Evolutionary conservation across 2,329 filamentous ascomycete species (phyloP).

Genomic region (Fusarium setosum): DNA sequence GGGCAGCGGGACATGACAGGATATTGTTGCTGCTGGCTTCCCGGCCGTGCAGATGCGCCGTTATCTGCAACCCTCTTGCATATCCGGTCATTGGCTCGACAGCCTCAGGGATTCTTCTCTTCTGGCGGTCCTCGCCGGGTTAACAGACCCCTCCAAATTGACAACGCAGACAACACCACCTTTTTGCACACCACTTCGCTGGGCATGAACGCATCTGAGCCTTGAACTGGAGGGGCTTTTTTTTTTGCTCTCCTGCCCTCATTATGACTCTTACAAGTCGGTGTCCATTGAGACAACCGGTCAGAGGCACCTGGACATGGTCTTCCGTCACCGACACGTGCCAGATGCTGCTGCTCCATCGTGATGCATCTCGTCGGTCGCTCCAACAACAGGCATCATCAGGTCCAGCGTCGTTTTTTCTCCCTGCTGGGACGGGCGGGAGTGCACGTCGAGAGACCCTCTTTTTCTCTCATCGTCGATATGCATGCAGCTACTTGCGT

Average conservation of each 20-base stretch:
- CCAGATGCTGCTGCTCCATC: constrained; percentile 37
- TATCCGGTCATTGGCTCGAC: constrained; percentile 20
- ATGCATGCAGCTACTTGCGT: constrained; percentile 38
- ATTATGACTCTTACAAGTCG: constrained; percentile 36
- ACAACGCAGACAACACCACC: constrained; percentile 40
- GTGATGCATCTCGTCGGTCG: constrained; percentile 33
- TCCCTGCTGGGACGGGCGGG: constrained; percentile 5
- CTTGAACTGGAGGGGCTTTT: constrained; percentile 39
- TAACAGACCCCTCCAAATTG: constrained; percentile 6
- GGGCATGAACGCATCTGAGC: constrained; percentile 42
- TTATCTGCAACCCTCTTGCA: constrained; percentile 11
- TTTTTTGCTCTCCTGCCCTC: not conserved
- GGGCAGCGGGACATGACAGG: constrained; percentile 36
- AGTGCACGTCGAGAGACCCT: constrained; percentile 25
- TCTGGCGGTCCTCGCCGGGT: constrained; percentile 30
- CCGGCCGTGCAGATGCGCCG: constrained; percentile 36
- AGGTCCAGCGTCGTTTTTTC: not conserved
- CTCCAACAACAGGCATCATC: constrained; percentile 21
- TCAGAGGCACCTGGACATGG: constrained; percentile 16
- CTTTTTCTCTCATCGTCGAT: constrained; percentile 28
- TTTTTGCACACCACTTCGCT: constrained; percentile 30
- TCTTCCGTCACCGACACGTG: constrained; percentile 40
- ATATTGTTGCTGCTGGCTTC: constrained; percentile 28
- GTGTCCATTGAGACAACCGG: constrained; percentile 10
- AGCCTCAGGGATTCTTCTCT: constrained; percentile 11